These are phyloP conservation scores for Boletellus ananiceps DNA, from an alignment of 768 basidiomycete genomes.

Conservation along the genomic window DNA sequence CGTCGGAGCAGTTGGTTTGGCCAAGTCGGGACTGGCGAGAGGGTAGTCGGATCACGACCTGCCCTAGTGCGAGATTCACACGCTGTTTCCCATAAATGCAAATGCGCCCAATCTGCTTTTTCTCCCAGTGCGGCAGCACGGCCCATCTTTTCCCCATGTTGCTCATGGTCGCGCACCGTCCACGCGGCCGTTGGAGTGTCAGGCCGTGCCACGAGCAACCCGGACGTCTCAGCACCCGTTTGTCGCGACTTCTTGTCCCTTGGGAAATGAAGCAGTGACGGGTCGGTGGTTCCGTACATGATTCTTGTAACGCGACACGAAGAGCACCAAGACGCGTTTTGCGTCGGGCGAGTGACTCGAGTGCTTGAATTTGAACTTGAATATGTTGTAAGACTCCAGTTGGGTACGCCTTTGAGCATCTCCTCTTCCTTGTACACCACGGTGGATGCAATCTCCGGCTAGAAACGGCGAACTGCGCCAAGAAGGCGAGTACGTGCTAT, in stretches of 20 bases:
- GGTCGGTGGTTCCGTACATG: constrained; percentile 69
- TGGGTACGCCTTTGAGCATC: too few relatives aligned
- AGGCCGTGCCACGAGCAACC: constrained; percentile 70
- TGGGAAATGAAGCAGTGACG: constrained; percentile 48
- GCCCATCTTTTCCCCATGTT: constrained; percentile 81
- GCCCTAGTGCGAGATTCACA: constrained; percentile 21
- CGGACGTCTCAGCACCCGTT: constrained; percentile 80
- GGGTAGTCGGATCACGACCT: not conserved
- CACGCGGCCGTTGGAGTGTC: constrained; percentile 87
- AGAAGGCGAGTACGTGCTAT: too few relatives aligned
- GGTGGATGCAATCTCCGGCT: too few relatives aligned
- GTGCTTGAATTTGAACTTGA: too few relatives aligned
- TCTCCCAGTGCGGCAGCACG: constrained; percentile 77
- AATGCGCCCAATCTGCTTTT: not conserved
- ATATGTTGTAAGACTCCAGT: too few relatives aligned
- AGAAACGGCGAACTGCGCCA: too few relatives aligned
- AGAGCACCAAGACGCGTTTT: too few relatives aligned
- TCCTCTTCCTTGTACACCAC: too few relatives aligned
- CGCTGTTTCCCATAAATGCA: constrained; percentile 1
- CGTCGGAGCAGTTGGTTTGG: constrained; percentile 58
- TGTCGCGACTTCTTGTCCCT: constrained; percentile 42
- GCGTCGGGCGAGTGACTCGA: too few relatives aligned
- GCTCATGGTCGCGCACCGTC: constrained; percentile 66
- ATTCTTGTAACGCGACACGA: too few relatives aligned
- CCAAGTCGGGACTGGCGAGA: constrained; percentile 13